A percentile compares a stretch with the other conserved stretches of the same genome.
Conservation (phyloP, 2,329 filamentous ascomycete species). For the Lachnellula suecica region DNA sequence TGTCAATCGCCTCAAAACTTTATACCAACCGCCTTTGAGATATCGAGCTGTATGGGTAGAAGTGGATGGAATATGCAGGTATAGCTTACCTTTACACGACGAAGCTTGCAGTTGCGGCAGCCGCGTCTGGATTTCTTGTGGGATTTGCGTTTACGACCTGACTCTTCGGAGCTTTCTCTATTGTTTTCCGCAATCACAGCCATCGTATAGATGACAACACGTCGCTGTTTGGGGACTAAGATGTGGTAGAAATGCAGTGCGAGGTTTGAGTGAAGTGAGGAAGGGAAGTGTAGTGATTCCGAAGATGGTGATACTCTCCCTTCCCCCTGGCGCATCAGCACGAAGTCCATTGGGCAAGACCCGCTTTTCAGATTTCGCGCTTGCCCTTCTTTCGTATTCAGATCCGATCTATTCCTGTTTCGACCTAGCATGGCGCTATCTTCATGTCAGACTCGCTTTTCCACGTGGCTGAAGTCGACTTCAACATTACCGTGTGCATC, state of each 20-base stretch:
- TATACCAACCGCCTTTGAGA: too few species aligned
- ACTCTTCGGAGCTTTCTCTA: background rate
- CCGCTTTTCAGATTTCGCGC: background rate
- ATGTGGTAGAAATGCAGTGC: background rate
- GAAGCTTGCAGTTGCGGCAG: slow-evolving; percentile 56
- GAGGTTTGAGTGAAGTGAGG: background rate
- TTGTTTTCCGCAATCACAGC: background rate
- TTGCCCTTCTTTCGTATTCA: background rate
- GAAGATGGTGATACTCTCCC: background rate
- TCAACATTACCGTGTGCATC: too few species aligned
- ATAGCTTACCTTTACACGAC: slow-evolving; percentile 48
- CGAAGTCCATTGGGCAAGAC: background rate
- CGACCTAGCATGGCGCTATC: background rate
- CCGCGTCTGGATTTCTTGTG: slow-evolving; percentile 55
- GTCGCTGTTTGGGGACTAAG: background rate
- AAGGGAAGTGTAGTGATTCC: background rate
- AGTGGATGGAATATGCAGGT: background rate
- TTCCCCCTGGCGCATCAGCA: background rate
- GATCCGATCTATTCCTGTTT: background rate
- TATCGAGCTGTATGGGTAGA: too few species aligned
- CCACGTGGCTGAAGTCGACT: background rate
- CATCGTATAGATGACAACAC: background rate
- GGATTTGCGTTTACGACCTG: slow-evolving; percentile 19
- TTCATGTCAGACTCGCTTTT: too few species aligned
- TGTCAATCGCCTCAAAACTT: too few species aligned